Percentiles rank a stretch among this genome's conserved stretches.
These are phyloP conservation scores for Hemileia vastatrix DNA, from an alignment of 1,284 basidiomycete species.

Conservation along the genomic window DNA sequence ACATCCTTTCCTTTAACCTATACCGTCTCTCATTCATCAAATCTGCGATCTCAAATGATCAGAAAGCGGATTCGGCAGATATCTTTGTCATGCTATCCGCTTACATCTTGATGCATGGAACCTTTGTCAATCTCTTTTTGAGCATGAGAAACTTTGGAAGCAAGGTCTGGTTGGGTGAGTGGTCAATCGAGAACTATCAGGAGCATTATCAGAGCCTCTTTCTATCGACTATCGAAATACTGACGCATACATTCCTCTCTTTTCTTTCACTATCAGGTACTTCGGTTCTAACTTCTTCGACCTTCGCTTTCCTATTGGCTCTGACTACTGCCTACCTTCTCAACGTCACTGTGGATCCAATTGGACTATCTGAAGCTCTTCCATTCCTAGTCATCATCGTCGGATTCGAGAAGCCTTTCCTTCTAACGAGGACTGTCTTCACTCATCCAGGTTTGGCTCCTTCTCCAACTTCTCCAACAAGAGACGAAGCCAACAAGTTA, in stretches of 20 bases:
- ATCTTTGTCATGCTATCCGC: slow-evolving; percentile 90
- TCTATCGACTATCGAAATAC: no score
- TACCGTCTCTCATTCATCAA: no score
- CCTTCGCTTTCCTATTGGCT: slow-evolving; percentile 75
- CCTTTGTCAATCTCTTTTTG: slow-evolving; percentile 79
- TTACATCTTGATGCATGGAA: slow-evolving; percentile 88
- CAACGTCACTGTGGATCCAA: slow-evolving; percentile 78
- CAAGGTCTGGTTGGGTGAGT: slow-evolving; percentile 67
- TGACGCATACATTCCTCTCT: slow-evolving; percentile 9
- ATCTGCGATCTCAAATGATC: background rate
- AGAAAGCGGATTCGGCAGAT: slow-evolving; percentile 89
- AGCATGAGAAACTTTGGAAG: slow-evolving; percentile 74
- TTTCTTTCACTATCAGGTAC: slow-evolving; percentile 51
- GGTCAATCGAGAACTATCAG: background rate
- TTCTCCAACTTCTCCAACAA: slow-evolving; percentile 29
- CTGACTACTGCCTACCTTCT: slow-evolving; percentile 74
- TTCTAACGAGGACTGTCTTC: slow-evolving; percentile 82
- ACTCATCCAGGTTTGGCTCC: slow-evolving; percentile 64
- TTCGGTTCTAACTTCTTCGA: slow-evolving; percentile 69
- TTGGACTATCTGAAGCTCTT: slow-evolving; percentile 86
- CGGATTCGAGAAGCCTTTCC: slow-evolving; percentile 93
- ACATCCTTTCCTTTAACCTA: no score
- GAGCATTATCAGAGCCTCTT: background rate
- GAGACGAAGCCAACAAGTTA: slow-evolving; percentile 15
- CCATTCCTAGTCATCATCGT: slow-evolving; percentile 96